Base-by-base conservation (phyloP, 202 grass and related monocot genomes). In the Setaria italica region DNA sequence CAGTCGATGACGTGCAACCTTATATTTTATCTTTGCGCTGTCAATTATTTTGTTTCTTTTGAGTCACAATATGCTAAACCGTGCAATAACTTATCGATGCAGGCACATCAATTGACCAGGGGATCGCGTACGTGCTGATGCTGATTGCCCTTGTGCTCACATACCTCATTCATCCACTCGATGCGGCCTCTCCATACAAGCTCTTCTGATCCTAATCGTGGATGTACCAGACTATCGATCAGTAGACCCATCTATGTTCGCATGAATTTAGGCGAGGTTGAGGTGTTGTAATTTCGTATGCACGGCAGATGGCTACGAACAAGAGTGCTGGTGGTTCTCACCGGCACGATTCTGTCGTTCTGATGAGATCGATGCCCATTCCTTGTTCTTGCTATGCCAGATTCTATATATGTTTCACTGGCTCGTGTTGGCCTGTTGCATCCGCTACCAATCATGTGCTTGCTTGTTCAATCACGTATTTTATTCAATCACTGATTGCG, bases 81-180 rank as follows among this genome's bases (percentile, higher is more conserved):
- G 5, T 78, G 20, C 21, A 57, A 21, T 54, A 29, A 83, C 76
- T 4, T 81, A 21, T 56, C 62, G 1, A 62, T 6, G 55, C 84
- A 97, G 95, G 92, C 19, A 89, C 85, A 76, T 91, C 92, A 11
- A 92, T 97, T 82, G 95, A 94, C 71, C 95, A 94, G 88, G 88
- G 95, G 37, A 94, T 97, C 78, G 95, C 92, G 11, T 94, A 94
- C 37, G 74, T 85, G 54, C 67, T 93, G 72, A 97, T 94, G 95
- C 85, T 97, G 74, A 82, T 97, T 73, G 95, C 95, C 12, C 84
- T 97, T 78, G 87, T 97, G 70, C 90, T 97, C 67, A 97, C 95
- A 64, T 97, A 94, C 76, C 79, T 97, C 75, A 97, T 94, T 80
- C 95, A 97, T 62, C 95, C 92, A 16, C 43, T 97, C 46, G 92